Evolutionary conservation across 352 stramenopile genomes (phyloP).

Genomic region (Salisapilia sapeloensis): DNA sequence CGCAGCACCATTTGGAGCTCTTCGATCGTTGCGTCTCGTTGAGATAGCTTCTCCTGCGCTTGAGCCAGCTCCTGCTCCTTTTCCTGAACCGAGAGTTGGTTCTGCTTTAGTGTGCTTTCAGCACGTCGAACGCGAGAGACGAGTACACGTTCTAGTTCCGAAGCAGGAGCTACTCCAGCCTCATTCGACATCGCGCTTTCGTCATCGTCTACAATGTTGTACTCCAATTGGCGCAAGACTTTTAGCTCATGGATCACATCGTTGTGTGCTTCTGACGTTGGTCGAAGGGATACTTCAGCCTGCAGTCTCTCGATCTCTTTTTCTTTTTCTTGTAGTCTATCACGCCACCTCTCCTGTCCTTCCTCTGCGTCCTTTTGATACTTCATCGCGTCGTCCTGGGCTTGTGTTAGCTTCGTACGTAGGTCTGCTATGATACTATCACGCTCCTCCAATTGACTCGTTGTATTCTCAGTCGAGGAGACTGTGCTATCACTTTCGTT

Average conservation of each 20-base stretch:
- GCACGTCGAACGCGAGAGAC: constrained; percentile 46
- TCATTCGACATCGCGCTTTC: constrained; percentile 5
- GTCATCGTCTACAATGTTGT: constrained; percentile 65
- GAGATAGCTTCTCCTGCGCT: constrained; percentile 9
- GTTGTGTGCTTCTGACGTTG: constrained; percentile 75
- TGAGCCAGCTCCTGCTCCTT: constrained; percentile 15
- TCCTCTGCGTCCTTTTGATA: no score
- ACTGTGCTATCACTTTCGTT: no score
- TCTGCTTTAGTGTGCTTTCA: constrained; percentile 52
- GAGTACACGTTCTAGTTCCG: constrained; percentile 40
- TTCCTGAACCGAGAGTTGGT: constrained; percentile 22
- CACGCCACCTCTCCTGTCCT: no score
- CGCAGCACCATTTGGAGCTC: constrained; percentile 32
- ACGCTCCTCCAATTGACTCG: no score
- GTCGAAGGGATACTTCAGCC: constrained; percentile 26
- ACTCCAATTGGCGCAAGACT: constrained; percentile 88
- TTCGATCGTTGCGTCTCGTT: constrained; percentile 17
- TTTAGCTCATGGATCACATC: constrained; percentile 80
- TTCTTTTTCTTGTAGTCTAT: no score
- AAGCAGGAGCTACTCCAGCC: constrained; percentile 3
- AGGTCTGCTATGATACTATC: no score
- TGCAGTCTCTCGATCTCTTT: no score
- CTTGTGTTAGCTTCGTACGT: constrained; percentile 12
- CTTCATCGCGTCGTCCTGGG: constrained; percentile 32
- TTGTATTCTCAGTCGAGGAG: no score